These are phyloP conservation scores for Beauveria rudraprayagi DNA, from an alignment of 2,329 filamentous ascomycete genomes.

Conservation along the genomic window DNA sequence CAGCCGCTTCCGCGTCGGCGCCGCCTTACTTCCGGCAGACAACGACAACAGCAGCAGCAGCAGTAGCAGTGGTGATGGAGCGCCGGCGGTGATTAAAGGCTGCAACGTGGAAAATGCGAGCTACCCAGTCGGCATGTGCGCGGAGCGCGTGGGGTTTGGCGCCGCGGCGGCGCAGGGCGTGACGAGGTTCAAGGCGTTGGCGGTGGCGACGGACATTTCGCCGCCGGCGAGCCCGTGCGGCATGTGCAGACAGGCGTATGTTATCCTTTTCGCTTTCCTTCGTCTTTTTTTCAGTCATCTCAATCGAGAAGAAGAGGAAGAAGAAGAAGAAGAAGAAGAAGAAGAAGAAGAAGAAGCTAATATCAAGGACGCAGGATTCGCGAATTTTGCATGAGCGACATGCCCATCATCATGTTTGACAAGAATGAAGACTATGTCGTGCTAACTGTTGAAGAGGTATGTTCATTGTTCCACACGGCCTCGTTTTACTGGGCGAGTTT, in stretches of 20 bases:
- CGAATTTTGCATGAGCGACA: slow-evolving; percentile 61
- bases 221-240: slow-evolving; percentile 74
- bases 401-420: slow-evolving; percentile 89
- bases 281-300: too few relatives aligned
- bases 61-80: slow-evolving; percentile 24
- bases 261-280: slow-evolving; percentile 35
- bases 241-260: slow-evolving; percentile 90
- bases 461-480: slow-evolving; percentile 14
- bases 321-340: too few relatives aligned
- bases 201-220: slow-evolving; percentile 72
- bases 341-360: not conserved
- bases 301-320: not conserved
- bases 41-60: too few relatives aligned
- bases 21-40: slow-evolving; percentile 53
- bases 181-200: slow-evolving; percentile 64
- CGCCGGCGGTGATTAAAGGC: slow-evolving; percentile 36
- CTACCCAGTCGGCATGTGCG: slow-evolving; percentile 92
- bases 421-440: slow-evolving; percentile 66
- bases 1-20: slow-evolving; percentile 85
- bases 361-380: slow-evolving; percentile 49
- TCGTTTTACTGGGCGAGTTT: not conserved
- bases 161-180: slow-evolving; percentile 62
- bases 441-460: slow-evolving; percentile 59
- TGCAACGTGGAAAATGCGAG: slow-evolving; percentile 90
- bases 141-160: slow-evolving; percentile 81